These are phyloP conservation scores for Pyrus bretschneideri DNA, from an alignment of 306 rosid genomes.

Conservation along the genomic window DNA sequence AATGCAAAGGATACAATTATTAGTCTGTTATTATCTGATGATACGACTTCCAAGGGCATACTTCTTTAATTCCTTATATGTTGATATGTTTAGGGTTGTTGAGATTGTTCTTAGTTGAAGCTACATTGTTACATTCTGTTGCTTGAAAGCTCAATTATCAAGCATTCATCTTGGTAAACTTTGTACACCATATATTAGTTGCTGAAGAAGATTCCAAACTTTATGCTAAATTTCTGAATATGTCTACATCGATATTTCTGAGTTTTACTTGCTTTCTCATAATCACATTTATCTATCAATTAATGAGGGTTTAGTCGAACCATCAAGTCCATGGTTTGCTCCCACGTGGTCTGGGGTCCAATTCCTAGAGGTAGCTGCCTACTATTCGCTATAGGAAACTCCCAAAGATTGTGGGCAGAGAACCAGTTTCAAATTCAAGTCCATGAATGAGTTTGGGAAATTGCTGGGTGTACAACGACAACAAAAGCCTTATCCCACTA, in stretches of 20 bases:
- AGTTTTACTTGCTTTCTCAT: not conserved
- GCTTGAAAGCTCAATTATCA: not conserved
- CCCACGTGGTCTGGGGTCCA: not conserved
- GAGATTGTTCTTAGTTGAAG: not conserved
- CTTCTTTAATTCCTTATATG: not conserved
- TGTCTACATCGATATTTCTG: not conserved
- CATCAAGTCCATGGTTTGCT: not conserved
- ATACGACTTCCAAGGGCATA: not conserved
- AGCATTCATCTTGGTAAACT: not conserved
- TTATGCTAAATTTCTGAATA: not conserved
- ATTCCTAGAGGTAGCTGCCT: not conserved
- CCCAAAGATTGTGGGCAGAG: not conserved
- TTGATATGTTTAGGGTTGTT: not conserved
- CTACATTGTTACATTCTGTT: not conserved
- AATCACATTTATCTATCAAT: not conserved
- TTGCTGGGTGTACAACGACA: not conserved
- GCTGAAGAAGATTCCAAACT: no score
- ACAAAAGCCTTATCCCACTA: no score
- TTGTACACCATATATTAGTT: not conserved
- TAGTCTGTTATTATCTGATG: not conserved
- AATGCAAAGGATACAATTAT: not conserved
- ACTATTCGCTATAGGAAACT: not conserved
- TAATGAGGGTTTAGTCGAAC: not conserved
- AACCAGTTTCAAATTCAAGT: not conserved
- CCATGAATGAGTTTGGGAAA: not conserved